These are phyloP conservation scores for Cenchrus americanus DNA, from an alignment of 176 grass and related monocot genomes.

Conservation along the genomic window DNA sequence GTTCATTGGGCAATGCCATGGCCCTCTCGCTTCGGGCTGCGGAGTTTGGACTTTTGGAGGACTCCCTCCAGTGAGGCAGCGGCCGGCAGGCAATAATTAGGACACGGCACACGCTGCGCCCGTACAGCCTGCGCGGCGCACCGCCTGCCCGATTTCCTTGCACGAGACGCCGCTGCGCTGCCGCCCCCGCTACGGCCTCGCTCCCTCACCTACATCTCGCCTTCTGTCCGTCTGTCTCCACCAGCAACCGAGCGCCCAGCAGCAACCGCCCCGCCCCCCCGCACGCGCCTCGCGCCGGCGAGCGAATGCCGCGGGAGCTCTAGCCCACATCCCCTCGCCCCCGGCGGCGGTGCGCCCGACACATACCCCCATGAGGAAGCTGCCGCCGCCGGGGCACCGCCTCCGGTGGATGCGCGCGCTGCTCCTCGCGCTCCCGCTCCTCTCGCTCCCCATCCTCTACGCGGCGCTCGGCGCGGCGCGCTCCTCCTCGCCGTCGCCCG, in stretches of 20 bases:
- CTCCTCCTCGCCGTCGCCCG: not conserved
- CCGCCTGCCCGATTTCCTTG: slow-evolving; percentile 30
- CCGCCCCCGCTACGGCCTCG: not conserved
- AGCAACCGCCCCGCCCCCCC: not conserved
- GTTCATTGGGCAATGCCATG: too few species aligned
- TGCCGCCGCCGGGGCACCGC: slow-evolving; percentile 48
- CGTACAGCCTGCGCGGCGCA: not conserved
- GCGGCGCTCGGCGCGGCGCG: slow-evolving; percentile 36
- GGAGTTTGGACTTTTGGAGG: not conserved
- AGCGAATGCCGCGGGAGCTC: slow-evolving; percentile 65
- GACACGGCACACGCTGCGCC: slow-evolving; percentile 13
- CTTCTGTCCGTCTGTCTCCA: slow-evolving; percentile 17
- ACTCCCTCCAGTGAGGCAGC: not conserved
- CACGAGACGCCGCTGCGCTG: slow-evolving; percentile 32
- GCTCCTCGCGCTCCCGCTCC: slow-evolving; percentile 58
- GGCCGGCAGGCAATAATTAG: not conserved
- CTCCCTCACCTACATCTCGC: slow-evolving; percentile 9
- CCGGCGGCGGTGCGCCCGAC: not conserved
- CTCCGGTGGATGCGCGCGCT: slow-evolving; percentile 57
- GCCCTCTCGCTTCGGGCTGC: too few species aligned
- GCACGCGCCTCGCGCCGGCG: slow-evolving; percentile 14
- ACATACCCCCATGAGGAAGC: slow-evolving; percentile 62
- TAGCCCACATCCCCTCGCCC: not conserved
- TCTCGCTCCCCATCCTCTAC: slow-evolving; percentile 65
- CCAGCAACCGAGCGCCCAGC: slow-evolving; percentile 19